Evolutionary conservation across 2,329 filamentous ascomycete genomes (phyloP).

Genomic region (Calcarisporium arbuscula): DNA sequence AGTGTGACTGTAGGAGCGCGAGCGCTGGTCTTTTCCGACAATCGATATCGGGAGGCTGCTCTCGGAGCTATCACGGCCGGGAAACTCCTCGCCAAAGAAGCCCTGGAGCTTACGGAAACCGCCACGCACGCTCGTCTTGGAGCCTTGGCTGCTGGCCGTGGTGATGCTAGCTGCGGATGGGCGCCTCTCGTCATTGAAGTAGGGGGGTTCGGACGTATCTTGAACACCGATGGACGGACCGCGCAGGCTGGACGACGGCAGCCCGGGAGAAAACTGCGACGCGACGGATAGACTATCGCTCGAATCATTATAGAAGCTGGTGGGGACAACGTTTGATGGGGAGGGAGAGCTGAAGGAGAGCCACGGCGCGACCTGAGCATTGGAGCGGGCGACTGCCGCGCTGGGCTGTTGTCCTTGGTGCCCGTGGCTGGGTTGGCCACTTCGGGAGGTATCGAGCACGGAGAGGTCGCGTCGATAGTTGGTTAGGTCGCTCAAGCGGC

Average conservation of each 20-base stretch:
- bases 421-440: slow-evolving; percentile 53
- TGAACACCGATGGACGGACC: slow-evolving; percentile 30
- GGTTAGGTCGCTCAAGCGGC: slow-evolving; percentile 54
- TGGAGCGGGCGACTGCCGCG: slow-evolving; percentile 39
- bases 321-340: slow-evolving; percentile 33
- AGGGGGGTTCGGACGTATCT: slow-evolving; percentile 56
- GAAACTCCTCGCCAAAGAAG: slow-evolving; percentile 89
- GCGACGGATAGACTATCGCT: slow-evolving; percentile 58
- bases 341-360: slow-evolving; percentile 39
- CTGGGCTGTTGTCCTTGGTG: slow-evolving; percentile 39
- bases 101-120: slow-evolving; percentile 79
- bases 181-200: slow-evolving; percentile 65
- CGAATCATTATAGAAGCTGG: slow-evolving; percentile 69
- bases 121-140: slow-evolving; percentile 65
- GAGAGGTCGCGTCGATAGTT: slow-evolving; percentile 69
- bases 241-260: slow-evolving; percentile 41
- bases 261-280: slow-evolving; percentile 65
- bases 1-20: slow-evolving; percentile 55
- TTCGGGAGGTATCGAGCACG: slow-evolving; percentile 57
- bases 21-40: slow-evolving; percentile 52
- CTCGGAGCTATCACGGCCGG: slow-evolving; percentile 67
- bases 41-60: slow-evolving; percentile 50
- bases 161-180: slow-evolving; percentile 79
- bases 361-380: slow-evolving; percentile 52
- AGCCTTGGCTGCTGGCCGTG: slow-evolving; percentile 79